These are phyloP conservation scores for Colletotrichum orbiculare DNA, from an alignment of 2,329 filamentous ascomycete species.

Conservation along the genomic window DNA sequence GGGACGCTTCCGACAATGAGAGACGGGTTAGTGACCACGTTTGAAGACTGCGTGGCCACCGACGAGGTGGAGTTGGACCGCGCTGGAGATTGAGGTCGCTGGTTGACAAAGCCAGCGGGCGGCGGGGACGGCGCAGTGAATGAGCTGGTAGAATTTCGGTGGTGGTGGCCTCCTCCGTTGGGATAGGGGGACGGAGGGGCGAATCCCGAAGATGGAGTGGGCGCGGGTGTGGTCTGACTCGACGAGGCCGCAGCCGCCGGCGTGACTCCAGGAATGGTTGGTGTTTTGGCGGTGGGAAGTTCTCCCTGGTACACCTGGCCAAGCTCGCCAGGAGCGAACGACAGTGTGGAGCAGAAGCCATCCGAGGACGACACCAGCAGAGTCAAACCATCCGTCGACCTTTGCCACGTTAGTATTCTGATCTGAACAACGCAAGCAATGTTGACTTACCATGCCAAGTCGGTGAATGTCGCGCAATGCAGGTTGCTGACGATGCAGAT, in stretches of 20 bases:
- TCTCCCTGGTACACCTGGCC: constrained; percentile 84
- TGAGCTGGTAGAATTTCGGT: constrained; percentile 69
- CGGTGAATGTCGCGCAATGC: constrained; percentile 97
- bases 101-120: constrained; percentile 67
- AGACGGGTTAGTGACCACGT: constrained; percentile 79
- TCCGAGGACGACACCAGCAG: constrained; percentile 97
- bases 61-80: constrained; percentile 90
- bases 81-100: constrained; percentile 80
- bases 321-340: constrained; percentile 85
- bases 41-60: constrained; percentile 73
- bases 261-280: constrained; percentile 46
- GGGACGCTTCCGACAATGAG: constrained; percentile 83
- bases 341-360: constrained; percentile 93
- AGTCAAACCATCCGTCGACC: constrained; percentile 63
- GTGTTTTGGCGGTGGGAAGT: constrained; percentile 61
- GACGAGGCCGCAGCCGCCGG: constrained; percentile 52
- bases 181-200: constrained; percentile 70
- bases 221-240: constrained; percentile 74
- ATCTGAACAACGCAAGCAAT: too few relatives aligned
- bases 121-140: constrained; percentile 69
- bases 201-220: constrained; percentile 74
- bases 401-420: constrained; percentile 38
- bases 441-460: constrained; percentile 87
- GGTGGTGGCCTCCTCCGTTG: constrained; percentile 60
- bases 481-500: constrained; percentile 96